Conservation (phyloP, 805 yeast genomes). For the Dipodascus albidus region DNA sequence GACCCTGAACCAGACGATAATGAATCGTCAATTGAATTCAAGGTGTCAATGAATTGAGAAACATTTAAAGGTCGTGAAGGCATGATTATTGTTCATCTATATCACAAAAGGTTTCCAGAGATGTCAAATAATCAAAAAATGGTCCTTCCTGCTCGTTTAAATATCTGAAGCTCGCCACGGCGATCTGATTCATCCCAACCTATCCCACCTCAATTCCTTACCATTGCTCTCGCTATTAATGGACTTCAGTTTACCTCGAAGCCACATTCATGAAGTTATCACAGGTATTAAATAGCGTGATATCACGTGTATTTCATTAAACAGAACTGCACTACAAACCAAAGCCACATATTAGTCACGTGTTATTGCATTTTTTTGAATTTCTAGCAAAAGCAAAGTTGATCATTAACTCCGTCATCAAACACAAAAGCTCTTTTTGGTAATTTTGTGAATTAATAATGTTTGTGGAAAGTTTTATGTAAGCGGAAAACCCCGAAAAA, state of each 20-base stretch:
- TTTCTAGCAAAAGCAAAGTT: too few relatives aligned
- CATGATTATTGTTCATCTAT: not conserved
- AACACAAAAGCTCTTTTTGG: too few relatives aligned
- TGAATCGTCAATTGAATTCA: conserved; percentile 23
- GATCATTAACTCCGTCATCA: too few relatives aligned
- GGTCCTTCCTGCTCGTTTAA: too few relatives aligned
- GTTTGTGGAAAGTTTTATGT: too few relatives aligned
- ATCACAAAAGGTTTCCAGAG: not conserved
- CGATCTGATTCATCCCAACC: not conserved
- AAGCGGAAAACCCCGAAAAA: too few relatives aligned
- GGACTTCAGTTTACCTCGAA: not conserved
- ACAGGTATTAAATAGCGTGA: not conserved
- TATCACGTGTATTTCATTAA: not conserved
- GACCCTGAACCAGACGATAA: conserved; percentile 10
- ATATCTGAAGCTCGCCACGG: not conserved
- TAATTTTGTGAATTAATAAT: too few relatives aligned
- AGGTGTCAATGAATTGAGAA: conserved; percentile 23
- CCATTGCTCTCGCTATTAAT: not conserved
- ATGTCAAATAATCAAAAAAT: not conserved
- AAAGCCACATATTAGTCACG: too few relatives aligned
- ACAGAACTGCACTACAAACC: too few relatives aligned
- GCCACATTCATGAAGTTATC: not conserved
- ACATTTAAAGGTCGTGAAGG: conserved; percentile 18
- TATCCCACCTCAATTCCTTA: not conserved
- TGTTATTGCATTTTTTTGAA: not conserved